Evolutionary conservation across 2,329 filamentous ascomycete genomes (phyloP).

Genomic region (Penicillium sp.): DNA sequence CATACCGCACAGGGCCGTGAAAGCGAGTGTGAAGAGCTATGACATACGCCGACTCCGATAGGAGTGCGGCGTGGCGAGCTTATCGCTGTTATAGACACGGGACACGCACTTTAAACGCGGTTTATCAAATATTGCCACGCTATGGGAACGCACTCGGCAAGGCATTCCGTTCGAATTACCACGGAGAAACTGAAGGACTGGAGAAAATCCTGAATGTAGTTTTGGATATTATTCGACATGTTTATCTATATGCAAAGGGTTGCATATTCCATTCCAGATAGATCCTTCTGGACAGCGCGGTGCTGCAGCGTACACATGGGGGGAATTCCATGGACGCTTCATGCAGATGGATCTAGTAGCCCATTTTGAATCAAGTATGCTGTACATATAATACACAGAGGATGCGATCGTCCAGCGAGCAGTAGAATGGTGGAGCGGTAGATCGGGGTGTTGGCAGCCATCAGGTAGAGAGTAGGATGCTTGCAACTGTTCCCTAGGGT

Average conservation of each 20-base stretch:
- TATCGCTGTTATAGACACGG: slow-evolving; percentile 21
- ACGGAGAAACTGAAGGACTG: neutral
- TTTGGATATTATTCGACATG: neutral
- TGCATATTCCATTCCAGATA: neutral
- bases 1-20: slow-evolving; percentile 16
- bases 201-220: neutral
- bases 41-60: slow-evolving; percentile 24
- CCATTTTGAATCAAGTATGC: slow-evolving; percentile 14
- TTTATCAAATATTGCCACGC: neutral
- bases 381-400: slow-evolving; percentile 29
- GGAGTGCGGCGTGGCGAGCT: slow-evolving; percentile 15
- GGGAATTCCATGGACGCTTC: neutral
- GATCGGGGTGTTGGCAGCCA: slow-evolving; percentile 13
- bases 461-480: neutral
- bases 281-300: neutral
- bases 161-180: neutral
- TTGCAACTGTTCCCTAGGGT: neutral
- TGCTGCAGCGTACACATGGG: neutral
- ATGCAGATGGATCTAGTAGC: neutral
- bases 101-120: slow-evolving; percentile 9
- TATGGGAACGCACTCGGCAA: slow-evolving; percentile 10
- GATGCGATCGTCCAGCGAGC: slow-evolving; percentile 22
- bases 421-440: slow-evolving; percentile 13
- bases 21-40: slow-evolving; percentile 22
- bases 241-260: neutral